Evolutionary conservation across 805 yeast genomes (phyloP).

Genomic region (Priceomyces melissophilus): DNA sequence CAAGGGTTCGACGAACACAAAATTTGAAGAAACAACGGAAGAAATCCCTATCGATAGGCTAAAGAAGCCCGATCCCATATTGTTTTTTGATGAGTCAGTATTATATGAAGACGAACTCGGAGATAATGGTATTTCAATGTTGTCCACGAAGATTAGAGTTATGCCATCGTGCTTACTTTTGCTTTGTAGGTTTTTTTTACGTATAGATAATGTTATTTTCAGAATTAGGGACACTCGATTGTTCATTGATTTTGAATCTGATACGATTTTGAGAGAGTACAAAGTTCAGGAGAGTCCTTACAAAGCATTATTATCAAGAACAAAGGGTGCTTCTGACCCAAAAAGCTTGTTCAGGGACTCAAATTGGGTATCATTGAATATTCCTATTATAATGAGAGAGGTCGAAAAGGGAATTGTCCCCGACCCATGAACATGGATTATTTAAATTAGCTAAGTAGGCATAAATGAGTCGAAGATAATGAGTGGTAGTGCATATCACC

Average conservation of each 20-base stretch:
- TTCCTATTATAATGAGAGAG: slow-evolving; percentile 36
- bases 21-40: slow-evolving; percentile 18
- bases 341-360: slow-evolving; percentile 64
- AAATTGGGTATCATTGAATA: slow-evolving; percentile 63
- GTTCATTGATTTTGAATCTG: slow-evolving; percentile 69
- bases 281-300: slow-evolving; percentile 52
- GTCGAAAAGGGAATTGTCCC: slow-evolving; percentile 3
- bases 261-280: slow-evolving; percentile 69
- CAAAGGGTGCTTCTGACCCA: slow-evolving; percentile 31
- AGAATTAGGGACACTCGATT: slow-evolving; percentile 82
- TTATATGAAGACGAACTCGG: slow-evolving; percentile 94
- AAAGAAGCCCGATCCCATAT: slow-evolving; percentile 73
- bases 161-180: slow-evolving; percentile 79
- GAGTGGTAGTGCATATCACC: neutral
- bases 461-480: too few species aligned
- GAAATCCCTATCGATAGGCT: slow-evolving; percentile 70
- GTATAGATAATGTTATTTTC: slow-evolving; percentile 88
- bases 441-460: too few species aligned
- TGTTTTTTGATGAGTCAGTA: slow-evolving; percentile 85
- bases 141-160: slow-evolving; percentile 78
- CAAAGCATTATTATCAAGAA: slow-evolving; percentile 25
- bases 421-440: neutral
- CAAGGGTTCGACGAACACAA: slow-evolving; percentile 50
- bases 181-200: slow-evolving; percentile 71
- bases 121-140: slow-evolving; percentile 86